Evolutionary conservation across 768 basidiomycete genomes (phyloP), one percentile per base, ranked within the genome.

Genomic region (Lentinus tigrinus): DNA sequence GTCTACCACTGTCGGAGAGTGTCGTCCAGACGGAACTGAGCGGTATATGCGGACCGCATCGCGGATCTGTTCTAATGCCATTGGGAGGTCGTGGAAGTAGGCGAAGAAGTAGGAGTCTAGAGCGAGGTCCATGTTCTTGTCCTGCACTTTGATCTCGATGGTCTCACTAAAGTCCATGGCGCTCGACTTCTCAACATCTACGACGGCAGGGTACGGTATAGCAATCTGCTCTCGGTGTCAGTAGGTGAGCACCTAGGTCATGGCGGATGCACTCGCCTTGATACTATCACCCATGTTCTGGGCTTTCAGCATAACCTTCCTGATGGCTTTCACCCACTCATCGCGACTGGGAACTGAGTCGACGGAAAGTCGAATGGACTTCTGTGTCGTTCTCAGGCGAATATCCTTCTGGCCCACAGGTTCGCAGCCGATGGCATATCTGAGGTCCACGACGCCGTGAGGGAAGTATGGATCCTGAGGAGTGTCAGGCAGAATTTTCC

Each of bases 101-200:
- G 95, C 93, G 67, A 96, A 96, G 73, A 96, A 97, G 69, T 93
- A 94, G 2, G 91, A 93, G 69, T 93, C 91, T 34, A 91, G 72
- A 1, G 87, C 84, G 66, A 87, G 88, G 61, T 86, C 84, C 58
- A 91, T 91, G 47, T 76, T 83, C 63, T 87, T 88, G 73, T 95
- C 92, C 52, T 91, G 78, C 13, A 95, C 93, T 73, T 94, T 94
- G 63, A 98, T 82, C 75, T 98, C 95, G 58, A 99, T 89, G 0
- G 95, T 95, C 70, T 97, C 95, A 61, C 93, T 95, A 68, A 98
- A 98, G 69, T 98, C 96, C 78, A 98, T 88, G 1, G 91, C 90
- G 1, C 85, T 81, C 8, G 91, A 91, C 67, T 85, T 86, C 59
- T 96, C 95, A 27, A 98, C 88, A 63, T 97, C 94, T 47, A 94